Percentiles rank a stretch among this genome's conserved stretches.
Evolutionary conservation across 352 stramenopile species (phyloP).

Genomic region (Globisporangium heterothallicum): DNA sequence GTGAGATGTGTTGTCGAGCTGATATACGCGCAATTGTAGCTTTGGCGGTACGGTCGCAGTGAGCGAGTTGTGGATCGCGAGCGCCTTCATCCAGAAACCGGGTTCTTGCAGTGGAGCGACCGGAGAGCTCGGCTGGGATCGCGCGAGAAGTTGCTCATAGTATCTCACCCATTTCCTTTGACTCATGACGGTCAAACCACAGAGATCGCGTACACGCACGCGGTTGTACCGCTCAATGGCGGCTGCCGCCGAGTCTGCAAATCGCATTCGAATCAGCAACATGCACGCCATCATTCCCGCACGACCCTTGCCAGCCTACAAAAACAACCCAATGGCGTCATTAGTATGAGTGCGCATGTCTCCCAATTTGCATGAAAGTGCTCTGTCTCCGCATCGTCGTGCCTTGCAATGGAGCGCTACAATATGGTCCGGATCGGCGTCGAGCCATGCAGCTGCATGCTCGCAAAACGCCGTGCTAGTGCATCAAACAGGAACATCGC

Average conservation of each 20-base stretch:
- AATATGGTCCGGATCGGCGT: conserved; percentile 31
- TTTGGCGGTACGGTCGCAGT: conserved; percentile 11
- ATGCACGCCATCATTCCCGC: conserved; percentile 80
- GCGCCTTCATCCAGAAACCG: conserved; percentile 1
- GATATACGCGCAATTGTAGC: conserved; percentile 47
- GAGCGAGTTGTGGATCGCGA: conserved; percentile 12
- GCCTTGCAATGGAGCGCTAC: conserved; percentile 76
- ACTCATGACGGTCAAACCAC: conserved; percentile 58
- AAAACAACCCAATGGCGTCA: neutral
- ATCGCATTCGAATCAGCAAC: conserved; percentile 64
- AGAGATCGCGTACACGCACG: conserved; percentile 45
- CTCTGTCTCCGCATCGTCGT: too few relatives aligned
- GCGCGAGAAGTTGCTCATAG: conserved; percentile 28
- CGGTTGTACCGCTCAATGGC: conserved; percentile 70
- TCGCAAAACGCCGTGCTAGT: conserved; percentile 72
- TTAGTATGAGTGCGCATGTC: too few relatives aligned
- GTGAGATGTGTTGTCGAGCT: conserved; percentile 19
- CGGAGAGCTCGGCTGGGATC: neutral
- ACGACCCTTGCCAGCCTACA: conserved; percentile 58
- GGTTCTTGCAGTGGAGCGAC: conserved; percentile 1
- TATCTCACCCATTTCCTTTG: conserved; percentile 75
- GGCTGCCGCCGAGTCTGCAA: conserved; percentile 26
- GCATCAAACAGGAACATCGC: neutral
- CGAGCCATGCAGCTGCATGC: conserved; percentile 56
- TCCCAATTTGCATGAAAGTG: too few relatives aligned